Conservation (phyloP, 2,329 filamentous ascomycete species). For the Parafenestella ontariensis region DNA sequence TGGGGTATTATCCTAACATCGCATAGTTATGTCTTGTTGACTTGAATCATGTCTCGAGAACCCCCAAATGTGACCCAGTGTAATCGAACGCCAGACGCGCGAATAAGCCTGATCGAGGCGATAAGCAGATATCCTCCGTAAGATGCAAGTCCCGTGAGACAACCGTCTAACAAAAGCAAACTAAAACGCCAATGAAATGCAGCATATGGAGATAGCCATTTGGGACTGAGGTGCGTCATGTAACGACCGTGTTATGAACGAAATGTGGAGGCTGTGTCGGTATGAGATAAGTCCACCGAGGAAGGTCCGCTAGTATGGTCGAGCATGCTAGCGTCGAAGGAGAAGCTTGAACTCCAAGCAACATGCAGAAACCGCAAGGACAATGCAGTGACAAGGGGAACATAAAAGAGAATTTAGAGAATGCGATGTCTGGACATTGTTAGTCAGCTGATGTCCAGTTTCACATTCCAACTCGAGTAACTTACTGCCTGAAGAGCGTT, state of each 20-base stretch:
- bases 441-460: conserved; percentile 34
- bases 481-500: conserved; percentile 60
- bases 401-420: conserved; percentile 20
- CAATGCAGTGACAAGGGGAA: neutral
- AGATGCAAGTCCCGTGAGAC: neutral
- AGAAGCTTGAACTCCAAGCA: neutral
- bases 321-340: neutral
- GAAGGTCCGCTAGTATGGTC: neutral
- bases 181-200: neutral
- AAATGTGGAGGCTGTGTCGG: too few species aligned
- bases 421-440: conserved; percentile 34
- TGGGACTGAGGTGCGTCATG: neutral
- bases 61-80: neutral
- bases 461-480: conserved; percentile 14
- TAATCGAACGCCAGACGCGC: neutral
- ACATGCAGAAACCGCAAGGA: neutral
- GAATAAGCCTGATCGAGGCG: neutral
- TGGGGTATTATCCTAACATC: neutral
- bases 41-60: neutral
- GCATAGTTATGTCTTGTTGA: neutral
- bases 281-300: neutral
- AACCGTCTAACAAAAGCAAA: neutral
- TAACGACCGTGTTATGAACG: too few species aligned
- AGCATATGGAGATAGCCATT: neutral
- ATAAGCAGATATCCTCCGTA: neutral